phyloP scores from a whole-genome alignment of 1,284 basidiomycete species.

The Tremellales sp. region DNA sequence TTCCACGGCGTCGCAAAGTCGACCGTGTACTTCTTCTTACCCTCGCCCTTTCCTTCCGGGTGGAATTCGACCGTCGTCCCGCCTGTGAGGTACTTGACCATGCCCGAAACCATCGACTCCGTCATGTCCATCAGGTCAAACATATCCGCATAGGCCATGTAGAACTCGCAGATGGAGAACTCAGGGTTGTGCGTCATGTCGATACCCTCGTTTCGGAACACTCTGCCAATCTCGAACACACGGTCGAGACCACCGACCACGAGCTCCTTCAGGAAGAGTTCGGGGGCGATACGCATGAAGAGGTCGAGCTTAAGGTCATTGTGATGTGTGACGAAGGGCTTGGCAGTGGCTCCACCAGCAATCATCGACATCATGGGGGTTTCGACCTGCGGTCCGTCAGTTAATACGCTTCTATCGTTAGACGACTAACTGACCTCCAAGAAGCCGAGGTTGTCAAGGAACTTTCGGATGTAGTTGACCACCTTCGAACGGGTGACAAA shows the following conservation, averaged over 20 bases:
- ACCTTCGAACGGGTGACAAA: slow-evolving; percentile 86
- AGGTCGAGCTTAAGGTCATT: slow-evolving; percentile 97
- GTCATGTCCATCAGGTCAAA: slow-evolving; percentile 98
- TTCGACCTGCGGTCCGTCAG: slow-evolving; percentile 60
- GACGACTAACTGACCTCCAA: slow-evolving; percentile 59
- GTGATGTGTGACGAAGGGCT: slow-evolving; percentile 98
- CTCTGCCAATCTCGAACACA: slow-evolving; percentile 96
- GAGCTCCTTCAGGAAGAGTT: slow-evolving; percentile 97
- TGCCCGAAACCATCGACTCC: slow-evolving; percentile 82
- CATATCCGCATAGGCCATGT: slow-evolving; percentile 99
- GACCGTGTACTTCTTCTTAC: slow-evolving; percentile 64
- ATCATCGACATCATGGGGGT: slow-evolving; percentile 98
- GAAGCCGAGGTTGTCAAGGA: slow-evolving; percentile 88
- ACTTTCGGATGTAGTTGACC: slow-evolving; percentile 87
- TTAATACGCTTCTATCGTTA: neutral
- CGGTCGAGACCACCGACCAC: slow-evolving; percentile 96
- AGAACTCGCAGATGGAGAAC: slow-evolving; percentile 99
- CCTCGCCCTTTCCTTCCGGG: slow-evolving; percentile 82
- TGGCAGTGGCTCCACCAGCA: slow-evolving; percentile 95
- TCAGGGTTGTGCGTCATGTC: slow-evolving; percentile 98
- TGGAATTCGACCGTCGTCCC: slow-evolving; percentile 81
- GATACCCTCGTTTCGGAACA: slow-evolving; percentile 98
- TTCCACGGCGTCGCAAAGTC: slow-evolving; percentile 98
- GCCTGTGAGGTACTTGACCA: slow-evolving; percentile 86
- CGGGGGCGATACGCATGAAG: slow-evolving; percentile 97